phyloP scores from a whole-genome alignment of 495 filamentous ascomycete species.

The Pyrenula massariospora region DNA sequence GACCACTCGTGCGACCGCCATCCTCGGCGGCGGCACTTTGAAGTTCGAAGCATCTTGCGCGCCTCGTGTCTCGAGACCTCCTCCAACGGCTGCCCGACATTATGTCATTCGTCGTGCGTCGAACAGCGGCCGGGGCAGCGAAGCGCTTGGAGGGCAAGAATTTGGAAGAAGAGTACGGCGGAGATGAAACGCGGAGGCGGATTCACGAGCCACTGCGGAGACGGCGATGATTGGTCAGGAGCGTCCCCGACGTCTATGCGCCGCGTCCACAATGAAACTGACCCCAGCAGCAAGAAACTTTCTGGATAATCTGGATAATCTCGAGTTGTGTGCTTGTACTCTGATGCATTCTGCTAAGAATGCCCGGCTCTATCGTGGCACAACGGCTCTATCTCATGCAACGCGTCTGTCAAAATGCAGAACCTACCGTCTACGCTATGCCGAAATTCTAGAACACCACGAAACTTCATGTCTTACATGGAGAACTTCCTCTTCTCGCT shows the following conservation, averaged over 20 bases:
- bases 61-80: neutral
- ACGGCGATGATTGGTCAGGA: neutral
- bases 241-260: neutral
- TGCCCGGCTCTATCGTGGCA: neutral
- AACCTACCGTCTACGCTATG: neutral
- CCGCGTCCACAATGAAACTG: neutral
- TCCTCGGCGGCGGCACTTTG: neutral
- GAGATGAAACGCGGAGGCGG: neutral
- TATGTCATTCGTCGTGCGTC: neutral
- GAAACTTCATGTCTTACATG: neutral
- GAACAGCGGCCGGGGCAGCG: neutral
- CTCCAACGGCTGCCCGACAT: neutral
- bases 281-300: neutral
- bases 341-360: neutral
- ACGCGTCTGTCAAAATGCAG: too few relatives aligned
- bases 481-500: slow-evolving; percentile 52
- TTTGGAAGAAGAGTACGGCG: neutral
- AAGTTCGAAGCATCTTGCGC: neutral
- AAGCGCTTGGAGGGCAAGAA: neutral
- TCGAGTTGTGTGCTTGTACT: neutral
- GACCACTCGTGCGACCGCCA: neutral
- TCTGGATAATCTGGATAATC: neutral
- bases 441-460: neutral
- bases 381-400: neutral
- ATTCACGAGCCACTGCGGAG: neutral